Base-by-base conservation (phyloP, 2,329 filamentous ascomycete species). In the Trichoderma atrobrunneum region DNA sequence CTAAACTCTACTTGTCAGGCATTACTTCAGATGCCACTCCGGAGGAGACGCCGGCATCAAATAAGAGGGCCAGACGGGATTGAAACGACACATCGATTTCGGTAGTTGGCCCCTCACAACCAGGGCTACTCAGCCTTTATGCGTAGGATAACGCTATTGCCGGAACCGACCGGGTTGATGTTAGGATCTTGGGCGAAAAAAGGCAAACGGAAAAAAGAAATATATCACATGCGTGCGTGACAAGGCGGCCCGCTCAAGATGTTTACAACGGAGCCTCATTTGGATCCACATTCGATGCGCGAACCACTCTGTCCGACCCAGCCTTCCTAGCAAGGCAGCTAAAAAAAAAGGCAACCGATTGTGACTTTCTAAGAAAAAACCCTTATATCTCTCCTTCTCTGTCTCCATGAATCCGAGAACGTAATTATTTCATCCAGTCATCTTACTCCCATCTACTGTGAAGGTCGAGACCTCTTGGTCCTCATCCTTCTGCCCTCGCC, bases 1-100 rank as follows among this genome's bases (percentile, higher is more conserved):
- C 89, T 1, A 84, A 87, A 72, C 75, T 73, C 12, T 76, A 81
- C 16, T 74, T 81, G 3, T 48, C 54, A 4, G 61, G 26, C n/a
- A 51, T 57, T 10, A 59, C 67, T 26, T 73, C 83, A 24, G 71
- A 71, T 26, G 65, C 65, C 21, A 43, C 59, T 12, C 24, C 39
- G 10, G 78, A 78, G 28, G 74, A 75, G 10, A 71, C 76, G 43
- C 34, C 70, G n/a, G 76, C 75, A 21, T 75, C 79, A 5, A 70
- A 75, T 14, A 83, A 82, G 76, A 79, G 75, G 71, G 71, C 77
- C 48, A 82, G 76, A 70, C 72, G 67, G 34, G 67, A 62, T 30
- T 70, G 57, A 70, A 61, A 30, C 66, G 66, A 69, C 28, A 26
- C 8, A 60, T 51, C 66, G 30, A 51, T 70, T 70, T 28, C 26